Evolutionary conservation across 2,329 filamentous ascomycete species (phyloP).

Genomic region (Zalaria sp.): DNA sequence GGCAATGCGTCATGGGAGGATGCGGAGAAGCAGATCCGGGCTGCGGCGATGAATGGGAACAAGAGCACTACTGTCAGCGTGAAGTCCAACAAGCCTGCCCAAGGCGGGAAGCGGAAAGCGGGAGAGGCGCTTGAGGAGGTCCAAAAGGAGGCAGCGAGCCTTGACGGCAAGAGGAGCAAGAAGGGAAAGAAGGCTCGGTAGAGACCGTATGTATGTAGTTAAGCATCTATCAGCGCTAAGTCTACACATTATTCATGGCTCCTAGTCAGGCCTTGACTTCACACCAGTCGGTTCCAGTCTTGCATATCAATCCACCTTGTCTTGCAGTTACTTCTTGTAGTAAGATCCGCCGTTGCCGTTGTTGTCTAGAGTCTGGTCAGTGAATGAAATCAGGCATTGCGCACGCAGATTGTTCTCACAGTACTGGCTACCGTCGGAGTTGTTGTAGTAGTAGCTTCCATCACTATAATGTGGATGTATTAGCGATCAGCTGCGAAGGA

Average conservation of each 20-base stretch:
- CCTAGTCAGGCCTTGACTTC: too few species aligned
- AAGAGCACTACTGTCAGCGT: slow-evolving; percentile 58
- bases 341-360: too few species aligned
- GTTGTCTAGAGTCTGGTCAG: too few species aligned
- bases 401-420: too few species aligned
- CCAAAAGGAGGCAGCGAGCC: slow-evolving; percentile 18
- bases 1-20: slow-evolving; percentile 40
- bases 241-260: too few species aligned
- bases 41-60: slow-evolving; percentile 25
- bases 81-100: slow-evolving; percentile 14
- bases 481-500: slow-evolving; percentile 9
- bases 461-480: slow-evolving; percentile 25
- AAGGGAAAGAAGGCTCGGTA: slow-evolving; percentile 14
- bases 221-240: too few species aligned
- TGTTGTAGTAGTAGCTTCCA: slow-evolving; percentile 62
- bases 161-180: slow-evolving; percentile 13
- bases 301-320: too few species aligned
- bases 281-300: too few species aligned
- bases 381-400: too few species aligned
- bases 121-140: slow-evolving; percentile 21
- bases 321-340: too few species aligned
- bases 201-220: not conserved
- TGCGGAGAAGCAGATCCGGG: slow-evolving; percentile 59
- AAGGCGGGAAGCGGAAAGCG: slow-evolving; percentile 19
- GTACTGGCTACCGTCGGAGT: slow-evolving; percentile 46